Evolutionary conservation across 768 basidiomycete species (phyloP), one percentile per base, ranked within the genome.

Genomic region (Lactifluus piperatus): DNA sequence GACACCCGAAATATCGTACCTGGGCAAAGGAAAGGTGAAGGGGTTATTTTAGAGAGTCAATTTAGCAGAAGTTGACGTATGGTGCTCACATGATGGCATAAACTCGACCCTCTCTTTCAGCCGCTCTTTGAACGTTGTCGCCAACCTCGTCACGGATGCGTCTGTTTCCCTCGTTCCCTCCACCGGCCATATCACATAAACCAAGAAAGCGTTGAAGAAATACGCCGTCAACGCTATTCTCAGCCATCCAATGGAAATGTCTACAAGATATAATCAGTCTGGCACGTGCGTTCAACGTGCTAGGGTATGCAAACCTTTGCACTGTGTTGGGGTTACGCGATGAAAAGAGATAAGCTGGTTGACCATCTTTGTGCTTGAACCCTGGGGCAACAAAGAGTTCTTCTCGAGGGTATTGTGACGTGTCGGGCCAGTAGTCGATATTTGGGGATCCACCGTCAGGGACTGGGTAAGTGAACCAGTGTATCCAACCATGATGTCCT

Each of bases 1-100:
- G n/a, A 91, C 83, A 20, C 88, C 86, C 9, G 87, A 81, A 3
- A 92, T 83, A 69, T 92, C 89, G 68, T 92, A 91, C 88, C 89
- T 91, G 57, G 10, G 18, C 22, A 8, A 13, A 30, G 50, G 43
- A 27, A 8, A 32, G n/a, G 14, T 16, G 30, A 47, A 41, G 26
- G 13, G 13, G n/a, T 29, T 36, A 5, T 22, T 53, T 44, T 24
- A 64, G 46, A 43, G 11, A 48, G 30, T 46, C 46, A 26, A 20
- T 14, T 34, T 30, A 54, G 26, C 24, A 47, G 34, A 4, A 48
- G 9, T 8, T n/a, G 27, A 48, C 18, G 4, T 7, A 50, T 34
- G n/a, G 54, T 22, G 58, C 87, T 66, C 60, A 90, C 91, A 93
- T 93, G 62, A 91, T 86, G 11, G 90, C 85, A 70, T 83, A 92